These are phyloP conservation scores for Lactifluus subvellereus DNA, from an alignment of 768 basidiomycete species.

Conservation along the genomic window DNA sequence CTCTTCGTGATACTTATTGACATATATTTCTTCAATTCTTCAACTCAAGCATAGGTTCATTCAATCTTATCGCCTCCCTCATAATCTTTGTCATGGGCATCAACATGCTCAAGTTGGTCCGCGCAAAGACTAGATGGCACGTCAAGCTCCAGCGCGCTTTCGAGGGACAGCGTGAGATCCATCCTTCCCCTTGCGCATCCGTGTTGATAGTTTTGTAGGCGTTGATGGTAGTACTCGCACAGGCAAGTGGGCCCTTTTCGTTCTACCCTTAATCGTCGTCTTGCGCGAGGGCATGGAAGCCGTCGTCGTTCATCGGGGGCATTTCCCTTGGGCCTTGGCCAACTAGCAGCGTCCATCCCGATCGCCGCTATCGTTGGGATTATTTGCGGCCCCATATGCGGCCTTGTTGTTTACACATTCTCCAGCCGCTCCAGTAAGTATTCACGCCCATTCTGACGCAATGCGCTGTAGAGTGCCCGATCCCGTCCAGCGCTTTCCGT, in stretches of 20 bases:
- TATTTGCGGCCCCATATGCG: slow-evolving; percentile 66
- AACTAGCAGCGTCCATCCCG: slow-evolving; percentile 79
- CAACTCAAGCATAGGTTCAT: slow-evolving; percentile 45
- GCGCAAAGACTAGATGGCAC: slow-evolving; percentile 91
- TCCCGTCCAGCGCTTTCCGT: slow-evolving; percentile 55
- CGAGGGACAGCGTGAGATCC: slow-evolving; percentile 44
- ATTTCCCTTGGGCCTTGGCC: slow-evolving; percentile 85
- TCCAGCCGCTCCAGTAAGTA: slow-evolving; percentile 63
- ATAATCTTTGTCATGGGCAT: slow-evolving; percentile 94
- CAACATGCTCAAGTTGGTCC: slow-evolving; percentile 92
- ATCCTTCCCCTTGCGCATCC: background rate
- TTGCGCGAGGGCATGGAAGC: slow-evolving; percentile 93
- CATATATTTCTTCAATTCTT: background rate
- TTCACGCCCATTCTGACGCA: background rate
- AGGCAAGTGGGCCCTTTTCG: slow-evolving; percentile 82
- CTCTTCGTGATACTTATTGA: slow-evolving; percentile 23
- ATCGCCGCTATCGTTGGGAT: slow-evolving; percentile 86
- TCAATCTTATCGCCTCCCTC: slow-evolving; percentile 61
- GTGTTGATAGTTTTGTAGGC: slow-evolving; percentile 28
- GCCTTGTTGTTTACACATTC: slow-evolving; percentile 74
- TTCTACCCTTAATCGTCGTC: slow-evolving; percentile 88
- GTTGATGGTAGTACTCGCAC: slow-evolving; percentile 45
- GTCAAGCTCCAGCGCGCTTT: slow-evolving; percentile 82
- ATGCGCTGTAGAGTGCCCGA: background rate
- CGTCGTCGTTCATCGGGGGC: slow-evolving; percentile 90